Evolutionary conservation across 2,329 filamentous ascomycete species (phyloP), one percentile per base, ranked within the genome.

Genomic region (Colletotrichum tropicicola): DNA sequence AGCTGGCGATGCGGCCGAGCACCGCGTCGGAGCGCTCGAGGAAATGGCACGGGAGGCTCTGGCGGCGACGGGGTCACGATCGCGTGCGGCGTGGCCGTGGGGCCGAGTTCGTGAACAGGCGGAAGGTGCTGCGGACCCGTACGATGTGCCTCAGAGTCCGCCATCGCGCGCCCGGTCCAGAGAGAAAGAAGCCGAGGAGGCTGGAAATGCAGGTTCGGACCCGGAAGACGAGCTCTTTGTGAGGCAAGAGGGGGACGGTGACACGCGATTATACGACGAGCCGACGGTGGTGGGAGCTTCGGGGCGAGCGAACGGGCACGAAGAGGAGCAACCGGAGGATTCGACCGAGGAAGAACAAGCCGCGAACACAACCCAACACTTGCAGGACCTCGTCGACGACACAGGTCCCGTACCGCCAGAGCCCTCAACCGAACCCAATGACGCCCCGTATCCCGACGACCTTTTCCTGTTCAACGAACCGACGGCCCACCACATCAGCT

Each of bases 181-280:
- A n/a, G n/a, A n/a, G n/a, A n/a, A n/a, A n/a, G n/a, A n/a, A n/a
- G n/a, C n/a, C n/a, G n/a, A n/a, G n/a, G n/a, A n/a, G n/a, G n/a
- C 13, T 6, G 32, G 13, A 12, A 15, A 35, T 6, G 39, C n/a
- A 10, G 17, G 15, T 41, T 8, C 15, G 8, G 39, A 43, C 17
- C 15, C 23, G 15, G 44, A 21, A 35, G 47, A 25, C 6, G 19
- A n/a, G 13, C 43, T 9, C 13, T 13, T 10, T 17, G 32, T 10
- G 15, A 28, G 27, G 27, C 9, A 1, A 10, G 12, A 47, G 8
- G 45, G 12, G 10, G 27, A 39, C 10, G 43, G n/a, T 5, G 43
- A 47, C 25, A 51, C 32, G 19, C 41, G 25, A 5, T 19, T 59
- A 6, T 65, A 65, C 48, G 43, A 65, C 21, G 61, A 65, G 13